These are phyloP conservation scores for Quercus aquifolioides DNA, from an alignment of 306 rosid genomes.

Conservation along the genomic window DNA sequence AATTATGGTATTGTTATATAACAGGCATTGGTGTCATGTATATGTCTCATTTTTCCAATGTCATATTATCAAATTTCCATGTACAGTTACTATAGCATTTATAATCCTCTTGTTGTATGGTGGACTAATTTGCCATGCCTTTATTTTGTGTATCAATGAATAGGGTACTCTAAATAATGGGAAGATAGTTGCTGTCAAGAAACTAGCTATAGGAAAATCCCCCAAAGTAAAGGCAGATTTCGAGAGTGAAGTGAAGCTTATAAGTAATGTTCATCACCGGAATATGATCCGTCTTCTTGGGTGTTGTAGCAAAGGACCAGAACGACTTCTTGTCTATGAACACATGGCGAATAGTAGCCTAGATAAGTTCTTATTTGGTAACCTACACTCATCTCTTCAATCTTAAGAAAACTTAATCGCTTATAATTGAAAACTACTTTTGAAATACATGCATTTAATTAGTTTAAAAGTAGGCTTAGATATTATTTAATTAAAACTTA, in stretches of 20 bases:
- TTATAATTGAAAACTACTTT: neutral
- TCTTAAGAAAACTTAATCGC: neutral
- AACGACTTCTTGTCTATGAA: slow-evolving; percentile 67
- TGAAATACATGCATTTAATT: neutral
- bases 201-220: slow-evolving; percentile 38
- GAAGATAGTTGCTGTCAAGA: slow-evolving; percentile 66
- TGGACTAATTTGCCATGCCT: neutral
- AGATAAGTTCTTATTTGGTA: slow-evolving; percentile 72
- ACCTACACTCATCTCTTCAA: neutral
- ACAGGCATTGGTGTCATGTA: neutral
- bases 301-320: slow-evolving; percentile 56
- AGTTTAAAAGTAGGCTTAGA: too few relatives aligned
- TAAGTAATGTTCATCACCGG: slow-evolving; percentile 69
- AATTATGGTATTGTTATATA: neutral
- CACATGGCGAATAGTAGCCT: slow-evolving; percentile 61
- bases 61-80: neutral
- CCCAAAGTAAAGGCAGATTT: slow-evolving; percentile 44
- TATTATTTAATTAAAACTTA: too few relatives aligned
- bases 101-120: neutral
- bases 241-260: slow-evolving; percentile 63
- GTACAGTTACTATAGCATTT: neutral
- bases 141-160: neutral
- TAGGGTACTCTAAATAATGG: slow-evolving; percentile 73
- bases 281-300: slow-evolving; percentile 70
- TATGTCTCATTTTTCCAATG: neutral